A percentile compares a stretch with the other conserved stretches of the same genome.
phyloP scores from a whole-genome alignment of 768 basidiomycete species.

The Gyrodon lividus region DNA sequence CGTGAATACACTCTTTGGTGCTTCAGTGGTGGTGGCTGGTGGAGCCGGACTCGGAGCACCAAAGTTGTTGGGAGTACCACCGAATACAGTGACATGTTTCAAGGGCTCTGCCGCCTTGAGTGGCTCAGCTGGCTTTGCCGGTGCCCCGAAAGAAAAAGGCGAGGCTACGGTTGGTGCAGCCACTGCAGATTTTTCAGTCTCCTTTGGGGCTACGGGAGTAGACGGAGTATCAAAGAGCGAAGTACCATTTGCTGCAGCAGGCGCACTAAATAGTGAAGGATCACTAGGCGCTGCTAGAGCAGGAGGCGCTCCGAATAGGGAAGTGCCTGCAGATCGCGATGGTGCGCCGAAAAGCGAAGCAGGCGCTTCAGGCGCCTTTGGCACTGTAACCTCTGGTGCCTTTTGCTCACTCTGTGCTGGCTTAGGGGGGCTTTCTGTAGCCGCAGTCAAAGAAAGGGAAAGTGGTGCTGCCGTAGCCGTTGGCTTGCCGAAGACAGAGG shows the following conservation, averaged over 20 bases:
- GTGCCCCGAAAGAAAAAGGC: constrained; percentile 31
- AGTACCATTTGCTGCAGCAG: constrained; percentile 7
- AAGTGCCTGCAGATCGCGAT: constrained; percentile 5
- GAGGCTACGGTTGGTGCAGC: constrained; percentile 7
- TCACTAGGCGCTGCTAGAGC: constrained; percentile 1
- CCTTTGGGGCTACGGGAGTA: constrained; percentile 13
- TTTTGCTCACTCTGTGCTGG: background rate
- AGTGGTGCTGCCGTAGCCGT: constrained; percentile 13
- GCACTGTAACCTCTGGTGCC: background rate
- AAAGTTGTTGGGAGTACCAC: constrained; percentile 25
- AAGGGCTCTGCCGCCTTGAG: constrained; percentile 3
- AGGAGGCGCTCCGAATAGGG: constrained; percentile 7
- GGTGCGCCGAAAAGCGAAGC: constrained; percentile 12
- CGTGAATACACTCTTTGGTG: constrained; percentile 33
- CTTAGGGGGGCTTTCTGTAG: constrained; percentile 14
- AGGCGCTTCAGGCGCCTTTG: constrained; percentile 9
- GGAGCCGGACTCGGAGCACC: constrained; percentile 18
- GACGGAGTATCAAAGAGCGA: constrained; percentile 7
- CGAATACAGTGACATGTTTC: constrained; percentile 9
- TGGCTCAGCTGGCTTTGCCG: constrained; percentile 21
- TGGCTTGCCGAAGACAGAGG: constrained; percentile 45
- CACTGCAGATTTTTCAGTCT: constrained; percentile 14
- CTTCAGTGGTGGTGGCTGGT: constrained; percentile 17
- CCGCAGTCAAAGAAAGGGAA: constrained; percentile 22
- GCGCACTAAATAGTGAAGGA: constrained; percentile 8